Evolutionary conservation across 306 rosid genomes (phyloP), one percentile per base, ranked within the genome.

Genomic region (Lablab purpureus): DNA sequence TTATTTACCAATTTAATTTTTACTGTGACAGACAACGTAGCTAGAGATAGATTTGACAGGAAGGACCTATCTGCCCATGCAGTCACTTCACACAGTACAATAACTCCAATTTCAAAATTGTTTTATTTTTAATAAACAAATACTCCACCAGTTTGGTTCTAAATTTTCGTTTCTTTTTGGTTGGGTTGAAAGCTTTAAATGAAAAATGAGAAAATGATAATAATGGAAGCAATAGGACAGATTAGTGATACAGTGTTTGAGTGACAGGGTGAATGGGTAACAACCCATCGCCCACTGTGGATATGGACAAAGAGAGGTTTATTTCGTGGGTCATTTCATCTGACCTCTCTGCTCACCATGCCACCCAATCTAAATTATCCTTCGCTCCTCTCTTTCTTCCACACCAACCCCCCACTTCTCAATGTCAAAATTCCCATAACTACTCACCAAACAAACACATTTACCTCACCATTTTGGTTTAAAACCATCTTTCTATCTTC

Each of bases 81-180:
- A 74, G 93, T 93, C 94, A 89, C 88, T 82, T 91, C 97, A 74
- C 66, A 85, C 92, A 75, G 92, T 85, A 84, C 89, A 58, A 27
- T 77, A 28, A n/a, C 45, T 4, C 28, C 67, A 47, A 47, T 64
- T 76, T 76, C 60, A 62, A 85, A 79, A 8, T 40, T 40, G 12
- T 40, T 10, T 40, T 40, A 10, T 8, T 40, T n/a, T 40, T 40
- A 40, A 3, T 43, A 43, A 43, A 41, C 2, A 41, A 41, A 41
- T 10, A 41, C 0, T 41, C 4, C 12, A 9, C 3, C 45, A 40
- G 12, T 40, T 10, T 8, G 13, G 13, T 10, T 41, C 10, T 8
- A 36, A 36, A 1, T 7, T 7, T 36, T 6, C n/a, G n/a, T 7
- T 7, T 36, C 7, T 1, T 7, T 10, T 40, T 40, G 10, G 10